phyloP scores from a whole-genome alignment of 1,284 basidiomycete genomes.

The Ustilago bromivora region DNA sequence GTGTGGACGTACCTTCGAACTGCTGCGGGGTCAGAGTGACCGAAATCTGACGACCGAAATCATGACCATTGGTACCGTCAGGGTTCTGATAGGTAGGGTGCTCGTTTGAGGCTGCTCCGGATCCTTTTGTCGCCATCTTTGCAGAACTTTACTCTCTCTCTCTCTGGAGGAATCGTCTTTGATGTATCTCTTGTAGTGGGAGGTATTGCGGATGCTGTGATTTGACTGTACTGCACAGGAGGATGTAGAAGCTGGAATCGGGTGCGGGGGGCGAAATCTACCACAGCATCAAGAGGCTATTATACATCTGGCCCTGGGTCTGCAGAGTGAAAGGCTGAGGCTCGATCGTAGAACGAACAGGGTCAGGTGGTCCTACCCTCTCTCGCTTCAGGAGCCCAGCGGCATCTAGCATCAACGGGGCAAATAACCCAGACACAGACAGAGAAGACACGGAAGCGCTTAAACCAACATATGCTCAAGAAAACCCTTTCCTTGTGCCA shows the following conservation, averaged over 20 bases:
- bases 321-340: background rate
- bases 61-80: too few species aligned
- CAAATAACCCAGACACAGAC: background rate
- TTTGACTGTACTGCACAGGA: background rate
- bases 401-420: constrained; percentile 6
- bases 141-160: too few species aligned
- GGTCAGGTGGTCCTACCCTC: constrained; percentile 7
- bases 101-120: too few species aligned
- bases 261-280: background rate
- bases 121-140: too few species aligned
- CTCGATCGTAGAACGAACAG: background rate
- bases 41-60: too few species aligned
- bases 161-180: too few species aligned
- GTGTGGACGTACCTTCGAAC: too few species aligned
- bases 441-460: background rate
- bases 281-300: background rate
- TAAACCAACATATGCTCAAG: background rate
- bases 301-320: background rate
- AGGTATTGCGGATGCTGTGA: too few species aligned
- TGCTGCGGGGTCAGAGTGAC: too few species aligned
- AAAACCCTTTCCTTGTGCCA: too few species aligned
- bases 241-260: background rate
- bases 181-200: too few species aligned
- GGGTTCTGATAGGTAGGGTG: too few species aligned
- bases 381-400: background rate